Evolutionary conservation across 371 early-diverging fungal species (phyloP), one percentile per base, ranked within the genome.

Genomic region (Rhizopus stolonifer): DNA sequence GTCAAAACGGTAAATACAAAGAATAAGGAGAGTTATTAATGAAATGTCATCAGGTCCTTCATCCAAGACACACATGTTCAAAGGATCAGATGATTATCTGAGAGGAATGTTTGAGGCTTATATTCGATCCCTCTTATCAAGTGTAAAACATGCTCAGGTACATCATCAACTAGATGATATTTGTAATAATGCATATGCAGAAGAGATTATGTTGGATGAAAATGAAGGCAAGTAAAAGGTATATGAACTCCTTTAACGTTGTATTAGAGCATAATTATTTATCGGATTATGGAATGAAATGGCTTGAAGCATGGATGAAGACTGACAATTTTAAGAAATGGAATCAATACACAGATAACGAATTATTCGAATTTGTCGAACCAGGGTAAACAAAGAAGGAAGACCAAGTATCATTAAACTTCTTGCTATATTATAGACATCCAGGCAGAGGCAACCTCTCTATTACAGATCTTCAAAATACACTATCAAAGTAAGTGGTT

Each of bases 11-110:
- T 81, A 61, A 9, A 51, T 11, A 38, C 15, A 53, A 13, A 13
- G 11, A 14, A n/a, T 19, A 10, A 34, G 14, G 11, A 15, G 14
- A 45, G 15, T 2, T 47, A 54, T 60, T 58, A 15, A 56, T 29
- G 46, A 61, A n/a, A n/a, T n/a, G n/a, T n/a, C n/a, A n/a, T n/a
- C n/a, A 77, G 82, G 74, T 58, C 82, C 71, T 23, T 73, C 43
- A 61, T 71, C 52, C 84, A 59, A 60, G 83, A 78, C 38, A 72
- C 74, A 18, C 90, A 83, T 49, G 75, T 79, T 14, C n/a, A n/a
- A 36, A 25, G 92, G 90, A 22, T 84, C 86, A n/a, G 91, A 92
- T 49, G 90, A 90, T 46, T 87, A 89, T 53, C 72, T 92, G 18
- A 79, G 92, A 24, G 74, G 85, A 10, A 79, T 85, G 34, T 90